phyloP scores from a whole-genome alignment of 345 rosid genomes.

The Isatis tinctoria region DNA sequence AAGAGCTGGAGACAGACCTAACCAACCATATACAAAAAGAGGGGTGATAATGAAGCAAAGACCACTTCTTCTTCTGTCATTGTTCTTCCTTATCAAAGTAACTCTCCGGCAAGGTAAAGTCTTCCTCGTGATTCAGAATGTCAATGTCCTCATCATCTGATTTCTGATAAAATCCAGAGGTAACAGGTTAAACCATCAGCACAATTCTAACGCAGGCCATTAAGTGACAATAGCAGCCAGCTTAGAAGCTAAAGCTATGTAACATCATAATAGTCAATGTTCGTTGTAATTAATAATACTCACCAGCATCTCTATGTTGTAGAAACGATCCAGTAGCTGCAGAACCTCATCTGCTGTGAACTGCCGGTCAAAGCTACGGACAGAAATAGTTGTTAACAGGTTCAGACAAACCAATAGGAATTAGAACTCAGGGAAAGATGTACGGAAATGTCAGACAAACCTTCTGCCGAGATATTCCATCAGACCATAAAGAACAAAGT shows the following conservation, averaged over 20 bases:
- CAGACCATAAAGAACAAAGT: slow-evolving; percentile 86
- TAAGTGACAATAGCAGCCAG: not conserved
- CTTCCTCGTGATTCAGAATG: slow-evolving; percentile 82
- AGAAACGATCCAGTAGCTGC: slow-evolving; percentile 88
- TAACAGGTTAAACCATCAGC: not conserved
- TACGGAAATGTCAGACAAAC: slow-evolving; percentile 36
- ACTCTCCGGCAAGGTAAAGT: slow-evolving; percentile 79
- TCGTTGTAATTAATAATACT: not conserved
- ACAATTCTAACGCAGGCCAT: not conserved
- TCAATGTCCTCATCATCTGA: slow-evolving; percentile 86
- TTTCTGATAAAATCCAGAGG: slow-evolving; percentile 47
- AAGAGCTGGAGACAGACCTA: slow-evolving; percentile 2
- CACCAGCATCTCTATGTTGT: slow-evolving; percentile 96
- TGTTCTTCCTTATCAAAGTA: slow-evolving; percentile 80
- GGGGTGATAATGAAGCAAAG: not conserved
- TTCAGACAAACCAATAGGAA: not conserved
- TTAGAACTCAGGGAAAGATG: not conserved
- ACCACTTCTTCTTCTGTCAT: slow-evolving; percentile 8
- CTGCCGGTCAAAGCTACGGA: slow-evolving; percentile 66
- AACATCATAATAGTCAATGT: not conserved
- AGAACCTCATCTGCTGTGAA: slow-evolving; percentile 91
- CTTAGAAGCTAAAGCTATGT: not conserved
- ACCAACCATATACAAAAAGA: slow-evolving; percentile 16
- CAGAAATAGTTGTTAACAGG: slow-evolving; percentile 6
- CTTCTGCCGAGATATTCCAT: slow-evolving; percentile 89